These are phyloP conservation scores for Zygosaccharomyces pseudorouxii DNA, from an alignment of 805 yeast genomes.

Conservation along the genomic window DNA sequence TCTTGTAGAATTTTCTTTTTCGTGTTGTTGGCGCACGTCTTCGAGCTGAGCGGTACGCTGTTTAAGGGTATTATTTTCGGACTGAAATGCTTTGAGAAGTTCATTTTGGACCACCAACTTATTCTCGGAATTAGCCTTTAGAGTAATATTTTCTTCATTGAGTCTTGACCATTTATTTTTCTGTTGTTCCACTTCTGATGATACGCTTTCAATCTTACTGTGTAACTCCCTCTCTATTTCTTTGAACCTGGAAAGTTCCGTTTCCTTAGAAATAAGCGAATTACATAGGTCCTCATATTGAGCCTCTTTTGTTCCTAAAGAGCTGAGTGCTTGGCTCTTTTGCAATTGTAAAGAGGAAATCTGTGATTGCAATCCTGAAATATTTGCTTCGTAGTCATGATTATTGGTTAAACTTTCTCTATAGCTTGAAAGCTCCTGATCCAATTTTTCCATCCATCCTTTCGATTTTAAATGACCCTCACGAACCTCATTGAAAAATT, in stretches of 20 bases:
- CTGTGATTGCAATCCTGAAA: constrained; percentile 20
- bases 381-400: constrained; percentile 17
- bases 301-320: constrained; percentile 27
- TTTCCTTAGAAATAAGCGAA: constrained; percentile 10
- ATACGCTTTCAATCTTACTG: constrained; percentile 8
- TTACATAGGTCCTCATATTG: constrained; percentile 21
- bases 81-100: constrained; percentile 29
- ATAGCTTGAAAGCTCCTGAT: constrained; percentile 9
- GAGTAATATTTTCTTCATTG: constrained; percentile 16
- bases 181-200: constrained; percentile 8
- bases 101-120: constrained; percentile 37
- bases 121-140: constrained; percentile 32
- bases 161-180: constrained; percentile 15
- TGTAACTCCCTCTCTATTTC: constrained; percentile 14
- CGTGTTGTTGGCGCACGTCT: constrained; percentile 15
- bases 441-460: constrained; percentile 1
- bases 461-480: neutral
- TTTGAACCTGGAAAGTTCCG: constrained; percentile 10
- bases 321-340: constrained; percentile 23
- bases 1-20: constrained; percentile 17
- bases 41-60: constrained; percentile 20
- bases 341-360: constrained; percentile 22
- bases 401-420: constrained; percentile 10
- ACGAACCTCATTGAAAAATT: neutral
- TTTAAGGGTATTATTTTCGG: constrained; percentile 30